Conservation (phyloP, 805 yeast genomes). For the Danielozyma ontarioensis region DNA sequence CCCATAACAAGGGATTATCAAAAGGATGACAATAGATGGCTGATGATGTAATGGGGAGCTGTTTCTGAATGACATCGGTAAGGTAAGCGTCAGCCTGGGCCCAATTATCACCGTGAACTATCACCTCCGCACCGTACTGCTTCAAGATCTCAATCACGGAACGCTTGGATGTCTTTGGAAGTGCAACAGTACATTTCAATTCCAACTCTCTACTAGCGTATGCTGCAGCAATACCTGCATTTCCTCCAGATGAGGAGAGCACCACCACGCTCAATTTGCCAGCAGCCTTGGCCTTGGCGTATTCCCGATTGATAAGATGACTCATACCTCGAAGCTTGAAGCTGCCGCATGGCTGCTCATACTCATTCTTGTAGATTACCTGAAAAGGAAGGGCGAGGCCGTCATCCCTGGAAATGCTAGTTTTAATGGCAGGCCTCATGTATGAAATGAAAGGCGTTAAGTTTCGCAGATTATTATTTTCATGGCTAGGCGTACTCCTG, state of each 20-base stretch:
- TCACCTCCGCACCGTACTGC: conserved; percentile 17
- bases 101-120: conserved; percentile 23
- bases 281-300: background rate
- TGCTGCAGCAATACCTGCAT: conserved; percentile 33
- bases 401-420: background rate
- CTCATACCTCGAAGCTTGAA: conserved; percentile 12
- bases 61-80: conserved; percentile 9
- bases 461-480: too few relatives aligned
- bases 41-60: conserved; percentile 10
- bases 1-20: conserved; percentile 25
- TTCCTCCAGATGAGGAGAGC: conserved; percentile 29
- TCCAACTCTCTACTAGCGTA: conserved; percentile 15
- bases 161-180: conserved; percentile 18
- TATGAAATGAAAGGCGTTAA: too few relatives aligned
- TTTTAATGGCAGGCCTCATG: too few relatives aligned
- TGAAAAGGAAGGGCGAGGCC: conserved; percentile 3
- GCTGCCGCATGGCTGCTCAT: conserved; percentile 9
- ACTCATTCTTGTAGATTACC: conserved; percentile 7
- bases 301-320: conserved; percentile 2
- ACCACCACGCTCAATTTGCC: conserved; percentile 14
- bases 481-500: too few relatives aligned
- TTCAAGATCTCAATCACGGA: conserved; percentile 14
- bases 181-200: conserved; percentile 25
- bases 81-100: conserved; percentile 27
- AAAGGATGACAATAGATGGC: conserved; percentile 32